These are phyloP conservation scores for Coniferiporia weirii DNA, from an alignment of 1,284 basidiomycete species.

Conservation along the genomic window DNA sequence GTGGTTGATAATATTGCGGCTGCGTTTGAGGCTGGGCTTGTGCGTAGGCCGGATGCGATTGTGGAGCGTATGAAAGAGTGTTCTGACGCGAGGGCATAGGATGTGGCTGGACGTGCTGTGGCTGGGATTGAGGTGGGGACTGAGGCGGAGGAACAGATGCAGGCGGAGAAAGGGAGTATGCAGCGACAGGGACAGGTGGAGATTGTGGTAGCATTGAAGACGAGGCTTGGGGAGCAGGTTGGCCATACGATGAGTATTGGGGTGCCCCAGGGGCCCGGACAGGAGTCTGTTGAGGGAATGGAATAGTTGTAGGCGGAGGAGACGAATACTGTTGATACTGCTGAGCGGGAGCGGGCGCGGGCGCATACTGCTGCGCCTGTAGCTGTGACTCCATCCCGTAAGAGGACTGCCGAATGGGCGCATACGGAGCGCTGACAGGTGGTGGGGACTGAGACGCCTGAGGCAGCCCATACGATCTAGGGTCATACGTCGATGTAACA, in stretches of 20 bases:
- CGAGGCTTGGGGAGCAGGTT: conserved; percentile 18
- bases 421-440: conserved; percentile 16
- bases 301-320: conserved; percentile 19
- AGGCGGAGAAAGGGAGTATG: neutral
- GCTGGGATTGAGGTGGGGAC: conserved; percentile 4
- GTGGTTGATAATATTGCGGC: conserved; percentile 22
- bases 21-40: conserved; percentile 15
- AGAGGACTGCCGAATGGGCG: conserved; percentile 22
- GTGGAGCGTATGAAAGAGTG: conserved; percentile 29
- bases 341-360: conserved; percentile 12
- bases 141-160: neutral
- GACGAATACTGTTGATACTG: conserved; percentile 12
- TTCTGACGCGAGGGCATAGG: conserved; percentile 28
- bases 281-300: conserved; percentile 21
- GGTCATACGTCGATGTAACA: conserved; percentile 23
- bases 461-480: conserved; percentile 24
- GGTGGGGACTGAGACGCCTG: conserved; percentile 18
- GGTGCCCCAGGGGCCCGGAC: conserved; percentile 27
- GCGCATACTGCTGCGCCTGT: conserved; percentile 24
- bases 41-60: conserved; percentile 14
- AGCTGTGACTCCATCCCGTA: conserved; percentile 21
- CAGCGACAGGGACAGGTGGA: neutral
- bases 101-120: conserved; percentile 5
- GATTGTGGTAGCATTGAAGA: conserved; percentile 13
- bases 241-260: conserved; percentile 21